Base-by-base conservation (phyloP, 2,329 filamentous ascomycete genomes). In the Proliferodiscus dingleyae region DNA sequence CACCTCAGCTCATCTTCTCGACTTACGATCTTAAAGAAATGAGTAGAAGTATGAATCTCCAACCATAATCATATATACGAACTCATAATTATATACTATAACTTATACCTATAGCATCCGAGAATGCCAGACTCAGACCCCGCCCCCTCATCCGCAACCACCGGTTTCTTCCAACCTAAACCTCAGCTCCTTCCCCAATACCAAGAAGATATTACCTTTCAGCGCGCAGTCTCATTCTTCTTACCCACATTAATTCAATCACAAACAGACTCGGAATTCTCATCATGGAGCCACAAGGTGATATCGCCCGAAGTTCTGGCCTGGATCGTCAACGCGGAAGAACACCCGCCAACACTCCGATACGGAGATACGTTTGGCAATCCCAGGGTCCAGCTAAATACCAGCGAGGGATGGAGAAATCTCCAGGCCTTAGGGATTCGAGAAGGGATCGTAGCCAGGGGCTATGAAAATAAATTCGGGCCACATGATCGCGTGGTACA, bases 371-470 rank as follows among this genome's bases (percentile, higher is more conserved):
- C 53, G 0, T 85, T 85, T 60, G 82, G 84, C 1, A 69, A 71
- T 41, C 75, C 75, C 40, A 74, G 68, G 5, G 75, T 77, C 37
- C 73, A 79, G 26, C 66, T 88, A 2, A 70, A 85, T 28, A 83
- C 82, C 0, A 73, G 75, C 1, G 74, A 83, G 52, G 84, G 85
- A 22, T 89, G 85, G 85, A 70, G 73, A 30, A 68, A 71, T 32
- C 67, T 85, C 2, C 79, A 83, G 53, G 68, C 72, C 2, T 76
- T 81, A 53, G 80, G 80, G 0, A 72, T 77, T 13, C 61, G 68
- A 24, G 74, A 77, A 50, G 81, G 82, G 0, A 65, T 83, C 4
- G 72, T 83, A 8, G 77, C 78, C 0, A 71, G 75, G 34, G 80
- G 77, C 15, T 84, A 85, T 51, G 77, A 82, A 41, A 68, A 68